These are phyloP conservation scores for Neonectria faginata DNA, from an alignment of 2,329 filamentous ascomycete genomes.

Conservation along the genomic window DNA sequence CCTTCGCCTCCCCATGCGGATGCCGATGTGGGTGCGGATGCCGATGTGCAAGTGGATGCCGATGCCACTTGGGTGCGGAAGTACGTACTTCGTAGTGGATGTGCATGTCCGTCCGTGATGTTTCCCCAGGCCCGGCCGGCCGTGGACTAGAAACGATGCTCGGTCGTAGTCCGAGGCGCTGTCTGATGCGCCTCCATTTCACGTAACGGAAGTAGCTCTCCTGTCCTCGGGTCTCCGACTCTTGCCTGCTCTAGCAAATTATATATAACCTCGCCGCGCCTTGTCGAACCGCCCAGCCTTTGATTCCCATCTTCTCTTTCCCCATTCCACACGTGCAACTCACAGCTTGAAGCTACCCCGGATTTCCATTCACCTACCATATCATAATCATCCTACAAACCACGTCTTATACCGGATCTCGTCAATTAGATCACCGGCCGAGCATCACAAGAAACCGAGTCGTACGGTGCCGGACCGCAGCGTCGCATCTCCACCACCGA, in stretches of 20 bases:
- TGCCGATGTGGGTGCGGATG: neutral
- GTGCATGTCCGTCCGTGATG: slow-evolving; percentile 23
- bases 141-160: slow-evolving; percentile 35
- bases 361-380: neutral
- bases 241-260: neutral
- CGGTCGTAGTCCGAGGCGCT: slow-evolving; percentile 40
- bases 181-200: slow-evolving; percentile 18
- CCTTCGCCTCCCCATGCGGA: neutral
- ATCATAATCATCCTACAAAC: neutral
- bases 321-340: slow-evolving; percentile 2
- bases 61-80: neutral
- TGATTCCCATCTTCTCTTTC: slow-evolving; percentile 6
- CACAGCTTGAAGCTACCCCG: slow-evolving; percentile 3
- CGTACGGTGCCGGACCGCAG: slow-evolving; percentile 26
- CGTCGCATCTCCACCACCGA: slow-evolving; percentile 41
- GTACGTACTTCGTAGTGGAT: slow-evolving; percentile 18
- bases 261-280: slow-evolving; percentile 21
- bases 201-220: slow-evolving; percentile 2
- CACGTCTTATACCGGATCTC: slow-evolving; percentile 13
- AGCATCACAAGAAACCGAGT: slow-evolving; percentile 3
- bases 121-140: slow-evolving; percentile 42
- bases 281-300: neutral
- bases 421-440: slow-evolving; percentile 23
- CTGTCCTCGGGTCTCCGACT: slow-evolving; percentile 17
- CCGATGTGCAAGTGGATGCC: neutral